These are phyloP conservation scores for Saposhnikovia divaricata DNA, from an alignment of 129 eudicot species.

Conservation along the genomic window DNA sequence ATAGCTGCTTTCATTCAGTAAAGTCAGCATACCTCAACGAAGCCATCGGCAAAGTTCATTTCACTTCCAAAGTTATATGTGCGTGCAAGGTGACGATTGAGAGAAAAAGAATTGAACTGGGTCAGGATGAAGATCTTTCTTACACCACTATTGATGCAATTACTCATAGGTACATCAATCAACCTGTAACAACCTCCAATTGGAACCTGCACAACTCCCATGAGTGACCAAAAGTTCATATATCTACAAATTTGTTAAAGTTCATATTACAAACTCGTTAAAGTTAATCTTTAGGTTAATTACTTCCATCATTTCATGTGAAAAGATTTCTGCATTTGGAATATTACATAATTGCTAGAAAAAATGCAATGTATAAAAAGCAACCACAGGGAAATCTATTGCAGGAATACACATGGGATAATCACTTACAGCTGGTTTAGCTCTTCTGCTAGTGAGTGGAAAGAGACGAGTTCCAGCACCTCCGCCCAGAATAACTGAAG, in stretches of 20 bases:
- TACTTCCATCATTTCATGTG: background rate
- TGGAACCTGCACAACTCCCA: conserved; percentile 49
- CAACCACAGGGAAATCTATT: background rate
- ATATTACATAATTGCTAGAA: background rate
- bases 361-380: background rate
- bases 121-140: conserved; percentile 84
- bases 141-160: conserved; percentile 86
- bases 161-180: conserved; percentile 97
- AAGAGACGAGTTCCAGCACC: conserved; percentile 88
- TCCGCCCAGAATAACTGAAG: conserved; percentile 81
- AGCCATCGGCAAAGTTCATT: conserved; percentile 88
- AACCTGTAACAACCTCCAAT: conserved; percentile 95
- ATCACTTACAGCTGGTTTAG: conserved; percentile 85
- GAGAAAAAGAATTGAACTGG: conserved; percentile 86
- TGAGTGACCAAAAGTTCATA: background rate
- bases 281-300: background rate
- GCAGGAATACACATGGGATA: background rate
- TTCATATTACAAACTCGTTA: background rate
- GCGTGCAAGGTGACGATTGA: conserved; percentile 89
- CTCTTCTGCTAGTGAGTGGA: conserved; percentile 82
- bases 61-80: conserved; percentile 73
- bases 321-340: background rate
- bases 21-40: conserved; percentile 60
- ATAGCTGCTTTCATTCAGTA: background rate
- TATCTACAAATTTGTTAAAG: background rate